A percentile compares a stretch with the other conserved stretches of the same genome.
Evolutionary conservation across 2,329 filamentous ascomycete genomes (phyloP).

Genomic region (Aspergillus tanneri): DNA sequence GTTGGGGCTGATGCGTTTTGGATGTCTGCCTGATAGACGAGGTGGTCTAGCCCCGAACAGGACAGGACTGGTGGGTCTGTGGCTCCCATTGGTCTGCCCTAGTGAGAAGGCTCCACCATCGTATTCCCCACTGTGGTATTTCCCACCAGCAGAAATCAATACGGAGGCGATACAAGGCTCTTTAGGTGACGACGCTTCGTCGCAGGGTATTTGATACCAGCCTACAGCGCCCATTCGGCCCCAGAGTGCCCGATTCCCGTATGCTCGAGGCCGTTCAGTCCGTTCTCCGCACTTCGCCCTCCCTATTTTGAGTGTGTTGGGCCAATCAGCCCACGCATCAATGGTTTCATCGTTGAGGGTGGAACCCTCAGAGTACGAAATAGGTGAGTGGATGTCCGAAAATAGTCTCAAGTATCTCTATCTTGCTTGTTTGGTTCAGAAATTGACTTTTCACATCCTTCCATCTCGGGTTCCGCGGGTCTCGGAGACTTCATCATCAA

Average conservation of each 20-base stretch:
- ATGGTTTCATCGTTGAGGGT: too few species aligned
- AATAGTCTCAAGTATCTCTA: constrained; percentile 4
- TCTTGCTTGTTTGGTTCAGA: not conserved
- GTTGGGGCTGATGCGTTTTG: constrained; percentile 29
- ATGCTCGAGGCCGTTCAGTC: constrained; percentile 9
- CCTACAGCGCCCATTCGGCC: not conserved
- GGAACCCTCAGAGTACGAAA: too few species aligned
- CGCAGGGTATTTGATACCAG: not conserved
- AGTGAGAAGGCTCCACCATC: not conserved
- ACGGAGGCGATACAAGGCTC: not conserved
- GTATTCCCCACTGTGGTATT: not conserved
- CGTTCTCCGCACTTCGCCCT: constrained; percentile 11
- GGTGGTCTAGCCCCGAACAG: constrained; percentile 22
- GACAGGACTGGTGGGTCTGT: constrained; percentile 7
- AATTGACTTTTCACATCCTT: not conserved
- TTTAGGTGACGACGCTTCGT: not conserved
- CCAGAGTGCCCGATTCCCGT: not conserved
- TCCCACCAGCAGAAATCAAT: not conserved
- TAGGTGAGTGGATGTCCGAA: constrained; percentile 8
- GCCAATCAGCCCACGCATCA: not conserved
- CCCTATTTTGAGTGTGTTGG: not conserved
- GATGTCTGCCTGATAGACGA: constrained; percentile 44
- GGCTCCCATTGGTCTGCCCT: constrained; percentile 3
- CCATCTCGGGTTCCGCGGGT: not conserved
- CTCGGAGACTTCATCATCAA: not conserved